phyloP scores from a whole-genome alignment of 2,329 filamentous ascomycete genomes.

The Xylaria sp. region DNA sequence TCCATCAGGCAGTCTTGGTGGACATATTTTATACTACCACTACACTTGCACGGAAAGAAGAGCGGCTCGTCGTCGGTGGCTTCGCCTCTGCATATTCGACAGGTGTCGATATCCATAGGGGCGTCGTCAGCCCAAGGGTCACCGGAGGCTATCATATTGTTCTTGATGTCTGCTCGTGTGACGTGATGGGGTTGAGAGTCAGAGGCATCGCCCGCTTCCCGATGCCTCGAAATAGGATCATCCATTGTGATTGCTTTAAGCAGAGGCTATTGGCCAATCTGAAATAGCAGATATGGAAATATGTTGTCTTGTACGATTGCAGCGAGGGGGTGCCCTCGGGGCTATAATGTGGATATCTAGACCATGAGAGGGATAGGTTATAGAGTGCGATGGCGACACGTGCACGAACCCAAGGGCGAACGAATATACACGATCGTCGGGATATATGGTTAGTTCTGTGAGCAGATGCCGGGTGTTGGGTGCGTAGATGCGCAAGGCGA shows the following conservation, averaged over 20 bases:
- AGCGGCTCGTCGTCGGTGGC: slow-evolving; percentile 81
- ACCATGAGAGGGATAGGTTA: slow-evolving; percentile 22
- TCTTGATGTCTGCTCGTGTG: slow-evolving; percentile 14
- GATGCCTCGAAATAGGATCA: not conserved
- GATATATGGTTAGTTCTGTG: not conserved
- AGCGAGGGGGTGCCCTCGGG: slow-evolving; percentile 28
- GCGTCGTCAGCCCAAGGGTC: slow-evolving; percentile 25
- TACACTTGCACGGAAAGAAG: slow-evolving; percentile 98
- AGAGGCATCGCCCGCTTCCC: not conserved
- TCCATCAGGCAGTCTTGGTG: slow-evolving; percentile 99
- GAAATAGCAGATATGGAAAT: not conserved
- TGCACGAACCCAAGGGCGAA: slow-evolving; percentile 4
- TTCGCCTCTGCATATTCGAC: slow-evolving; percentile 94
- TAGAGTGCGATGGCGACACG: slow-evolving; percentile 6
- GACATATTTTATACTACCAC: slow-evolving; percentile 97
- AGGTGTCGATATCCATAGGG: slow-evolving; percentile 67
- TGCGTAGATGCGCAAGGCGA: not conserved
- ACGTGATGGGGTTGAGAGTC: slow-evolving; percentile 1
- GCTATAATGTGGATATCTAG: slow-evolving; percentile 17
- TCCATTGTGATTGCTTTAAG: not conserved
- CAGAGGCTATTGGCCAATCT: not conserved
- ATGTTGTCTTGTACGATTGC: slow-evolving; percentile 6
- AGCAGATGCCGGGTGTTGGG: not conserved
- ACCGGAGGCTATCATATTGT: slow-evolving; percentile 10
- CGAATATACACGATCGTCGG: not conserved